These are phyloP conservation scores for Chaetomium sp. DNA, from an alignment of 2,329 filamentous ascomycete species.

Conservation along the genomic window DNA sequence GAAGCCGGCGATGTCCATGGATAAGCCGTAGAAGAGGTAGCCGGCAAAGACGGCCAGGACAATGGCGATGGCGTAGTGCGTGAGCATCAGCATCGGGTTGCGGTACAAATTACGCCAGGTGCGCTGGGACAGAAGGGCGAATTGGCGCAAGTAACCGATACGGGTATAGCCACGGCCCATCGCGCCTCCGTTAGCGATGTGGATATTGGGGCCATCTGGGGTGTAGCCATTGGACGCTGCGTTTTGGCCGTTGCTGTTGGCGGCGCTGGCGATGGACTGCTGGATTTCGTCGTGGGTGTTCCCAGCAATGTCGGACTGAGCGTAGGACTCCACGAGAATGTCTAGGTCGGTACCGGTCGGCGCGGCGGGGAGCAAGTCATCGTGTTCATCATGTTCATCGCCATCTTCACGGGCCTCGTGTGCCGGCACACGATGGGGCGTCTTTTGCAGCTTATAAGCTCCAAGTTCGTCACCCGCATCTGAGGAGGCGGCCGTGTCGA, in stretches of 20 bases:
- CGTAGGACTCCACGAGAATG: constrained; percentile 68
- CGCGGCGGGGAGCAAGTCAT: constrained; percentile 54
- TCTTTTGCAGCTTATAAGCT: constrained; percentile 45
- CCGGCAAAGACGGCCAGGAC: constrained; percentile 89
- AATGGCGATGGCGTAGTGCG: constrained; percentile 96
- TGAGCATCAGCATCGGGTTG: constrained; percentile 97
- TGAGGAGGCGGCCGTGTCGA: constrained; percentile 57
- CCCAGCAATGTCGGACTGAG: constrained; percentile 68
- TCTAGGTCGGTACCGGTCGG: constrained; percentile 71
- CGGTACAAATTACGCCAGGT: constrained; percentile 98
- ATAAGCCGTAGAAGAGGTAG: constrained; percentile 92
- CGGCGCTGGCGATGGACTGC: constrained; percentile 57
- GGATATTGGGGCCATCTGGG: constrained; percentile 41
- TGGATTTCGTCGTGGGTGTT: constrained; percentile 73
- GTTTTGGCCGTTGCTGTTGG: constrained; percentile 59
- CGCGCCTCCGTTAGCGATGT: constrained; percentile 48
- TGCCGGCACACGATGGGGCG: constrained; percentile 39
- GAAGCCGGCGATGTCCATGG: constrained; percentile 93
- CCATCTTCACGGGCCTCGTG: constrained; percentile 35
- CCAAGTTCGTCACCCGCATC: constrained; percentile 47
- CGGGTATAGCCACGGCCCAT: constrained; percentile 77
- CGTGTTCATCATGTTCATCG: constrained; percentile 56
- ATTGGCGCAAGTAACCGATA: constrained; percentile 73
- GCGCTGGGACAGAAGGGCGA: constrained; percentile 78
- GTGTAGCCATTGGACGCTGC: constrained; percentile 42